Evolutionary conservation across 495 filamentous ascomycete species (phyloP).

Genomic region (Lophiostoma macrostomum): DNA sequence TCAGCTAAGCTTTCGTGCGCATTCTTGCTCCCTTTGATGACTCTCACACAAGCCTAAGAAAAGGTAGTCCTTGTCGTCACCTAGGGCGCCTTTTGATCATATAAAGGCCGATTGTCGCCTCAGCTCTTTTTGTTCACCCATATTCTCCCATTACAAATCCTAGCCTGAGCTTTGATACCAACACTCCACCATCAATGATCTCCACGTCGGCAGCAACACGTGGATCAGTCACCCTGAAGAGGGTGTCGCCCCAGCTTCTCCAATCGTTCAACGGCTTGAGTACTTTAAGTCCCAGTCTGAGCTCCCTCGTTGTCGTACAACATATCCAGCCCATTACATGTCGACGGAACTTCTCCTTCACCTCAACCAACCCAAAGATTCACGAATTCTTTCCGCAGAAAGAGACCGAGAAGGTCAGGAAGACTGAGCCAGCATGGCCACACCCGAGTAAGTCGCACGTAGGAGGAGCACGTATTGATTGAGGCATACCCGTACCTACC

Average conservation of each 20-base stretch:
- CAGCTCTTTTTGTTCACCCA: neutral
- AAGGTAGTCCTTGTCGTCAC: neutral
- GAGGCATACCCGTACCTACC: too few species aligned
- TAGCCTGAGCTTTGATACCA: neutral
- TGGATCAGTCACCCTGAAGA: conserved; percentile 29
- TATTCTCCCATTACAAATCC: neutral
- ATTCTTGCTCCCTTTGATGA: conserved; percentile 6
- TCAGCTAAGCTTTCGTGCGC: too few species aligned
- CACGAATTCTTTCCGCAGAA: conserved; percentile 44
- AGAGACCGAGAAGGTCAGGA: conserved; percentile 35
- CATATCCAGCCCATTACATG: conserved; percentile 19
- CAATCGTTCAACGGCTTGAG: conserved; percentile 34
- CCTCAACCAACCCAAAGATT: conserved; percentile 17
- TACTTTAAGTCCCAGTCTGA: conserved; percentile 10
- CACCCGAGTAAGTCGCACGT: conserved; percentile 53
- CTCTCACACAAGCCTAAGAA: conserved; percentile 1
- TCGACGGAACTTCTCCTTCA: conserved; percentile 33
- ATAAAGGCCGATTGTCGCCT: conserved; percentile 18
- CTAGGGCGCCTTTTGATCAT: neutral
- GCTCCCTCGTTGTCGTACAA: conserved; percentile 32
- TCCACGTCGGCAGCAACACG: conserved; percentile 20
- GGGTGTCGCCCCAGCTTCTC: conserved; percentile 34
- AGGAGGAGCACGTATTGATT: too few species aligned
- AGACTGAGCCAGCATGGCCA: conserved; percentile 59
- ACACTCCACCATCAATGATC: conserved; percentile 12